phyloP scores from a whole-genome alignment of 2,329 filamentous ascomycete genomes.

The Hortaea werneckii region DNA sequence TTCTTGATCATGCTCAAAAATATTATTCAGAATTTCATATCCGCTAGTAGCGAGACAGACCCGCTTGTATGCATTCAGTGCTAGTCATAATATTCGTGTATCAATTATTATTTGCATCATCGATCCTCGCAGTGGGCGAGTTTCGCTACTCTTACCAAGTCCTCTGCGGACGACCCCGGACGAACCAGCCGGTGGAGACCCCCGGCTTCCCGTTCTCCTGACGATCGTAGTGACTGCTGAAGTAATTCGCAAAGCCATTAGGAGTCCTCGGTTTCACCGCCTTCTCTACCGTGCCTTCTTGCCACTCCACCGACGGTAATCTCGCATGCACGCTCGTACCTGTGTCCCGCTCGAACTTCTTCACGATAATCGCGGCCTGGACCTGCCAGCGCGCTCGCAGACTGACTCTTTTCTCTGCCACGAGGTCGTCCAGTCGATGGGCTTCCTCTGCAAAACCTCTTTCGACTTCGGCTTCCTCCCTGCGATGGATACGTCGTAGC shows the following conservation, averaged over 20 bases:
- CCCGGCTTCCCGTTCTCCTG: neutral
- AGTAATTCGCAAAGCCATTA: neutral
- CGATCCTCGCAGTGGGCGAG: too few species aligned
- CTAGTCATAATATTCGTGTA: neutral
- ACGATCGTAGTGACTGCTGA: neutral
- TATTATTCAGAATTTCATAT: too few species aligned
- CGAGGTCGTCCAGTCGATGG: constrained; percentile 14
- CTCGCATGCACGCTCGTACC: neutral
- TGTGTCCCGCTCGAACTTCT: constrained; percentile 15
- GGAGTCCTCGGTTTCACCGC: neutral
- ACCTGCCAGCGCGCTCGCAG: constrained; percentile 30
- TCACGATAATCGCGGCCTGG: constrained; percentile 29
- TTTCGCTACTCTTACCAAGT: neutral
- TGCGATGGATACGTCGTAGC: constrained; percentile 24
- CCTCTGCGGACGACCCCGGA: neutral
- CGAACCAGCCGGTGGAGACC: neutral
- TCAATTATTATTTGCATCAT: neutral
- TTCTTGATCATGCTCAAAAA: too few species aligned
- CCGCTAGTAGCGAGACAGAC: too few species aligned
- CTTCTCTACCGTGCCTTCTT: neutral
- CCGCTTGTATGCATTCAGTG: too few species aligned
- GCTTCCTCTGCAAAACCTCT: constrained; percentile 14
- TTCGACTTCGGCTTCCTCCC: constrained; percentile 26
- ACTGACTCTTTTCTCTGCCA: constrained; percentile 24
- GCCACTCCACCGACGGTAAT: neutral